Evolutionary conservation across 805 yeast species (phyloP).

Genomic region (Metschnikowia aberdeeniae): DNA sequence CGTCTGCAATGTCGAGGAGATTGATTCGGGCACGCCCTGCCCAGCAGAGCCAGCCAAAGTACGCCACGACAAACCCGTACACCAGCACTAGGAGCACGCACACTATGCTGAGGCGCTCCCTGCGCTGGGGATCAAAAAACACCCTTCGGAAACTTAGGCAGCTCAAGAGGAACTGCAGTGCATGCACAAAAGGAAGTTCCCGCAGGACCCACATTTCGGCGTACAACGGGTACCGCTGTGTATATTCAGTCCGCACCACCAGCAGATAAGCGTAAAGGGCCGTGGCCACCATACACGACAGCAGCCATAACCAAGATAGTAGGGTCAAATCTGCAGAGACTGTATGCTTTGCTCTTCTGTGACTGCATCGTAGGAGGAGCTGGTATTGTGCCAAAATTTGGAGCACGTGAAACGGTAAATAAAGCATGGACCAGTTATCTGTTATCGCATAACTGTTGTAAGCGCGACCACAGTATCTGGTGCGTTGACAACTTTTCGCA

Average conservation of each 20-base stretch:
- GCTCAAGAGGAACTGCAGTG: slow-evolving; percentile 1
- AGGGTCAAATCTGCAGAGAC: slow-evolving; percentile 14
- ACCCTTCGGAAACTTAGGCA: slow-evolving; percentile 1
- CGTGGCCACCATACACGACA: slow-evolving; percentile 8
- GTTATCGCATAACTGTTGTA: no score
- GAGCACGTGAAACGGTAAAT: slow-evolving; percentile 8
- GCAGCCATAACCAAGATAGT: slow-evolving; percentile 11
- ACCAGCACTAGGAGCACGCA: slow-evolving; percentile 8
- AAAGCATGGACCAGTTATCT: neutral
- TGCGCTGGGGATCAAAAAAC: slow-evolving; percentile 3
- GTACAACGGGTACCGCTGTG: slow-evolving; percentile 12
- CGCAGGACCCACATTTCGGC: slow-evolving; percentile 1
- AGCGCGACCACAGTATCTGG: no score
- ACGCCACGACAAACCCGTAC: neutral
- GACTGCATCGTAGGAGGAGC: slow-evolving; percentile 1
- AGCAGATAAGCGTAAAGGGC: slow-evolving; percentile 9
- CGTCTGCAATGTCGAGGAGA: slow-evolving; percentile 14
- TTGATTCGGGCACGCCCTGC: slow-evolving; percentile 11
- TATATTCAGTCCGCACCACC: slow-evolving; percentile 6
- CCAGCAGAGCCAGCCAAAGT: slow-evolving; percentile 3
- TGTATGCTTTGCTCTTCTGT: slow-evolving; percentile 4
- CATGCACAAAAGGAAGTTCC: neutral
- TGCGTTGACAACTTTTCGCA: no score
- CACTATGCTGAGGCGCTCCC: slow-evolving; percentile 11
- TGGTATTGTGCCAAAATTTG: slow-evolving; percentile 7